Evolutionary conservation across 352 stramenopile species (phyloP).

Genomic region (Globisporangium megalacanthum): DNA sequence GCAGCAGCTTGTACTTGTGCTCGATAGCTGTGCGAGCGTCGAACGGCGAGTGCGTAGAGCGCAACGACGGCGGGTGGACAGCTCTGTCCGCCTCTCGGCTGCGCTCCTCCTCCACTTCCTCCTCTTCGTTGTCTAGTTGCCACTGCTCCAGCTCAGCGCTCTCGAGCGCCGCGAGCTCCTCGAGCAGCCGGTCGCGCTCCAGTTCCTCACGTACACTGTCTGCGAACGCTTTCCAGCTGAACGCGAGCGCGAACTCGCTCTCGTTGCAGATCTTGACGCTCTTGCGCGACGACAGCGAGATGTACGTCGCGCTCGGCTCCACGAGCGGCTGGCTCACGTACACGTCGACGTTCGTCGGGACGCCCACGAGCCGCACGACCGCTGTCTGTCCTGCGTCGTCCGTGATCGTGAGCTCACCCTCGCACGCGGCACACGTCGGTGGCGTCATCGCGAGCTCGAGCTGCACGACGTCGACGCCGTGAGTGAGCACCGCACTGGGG

Average conservation of each 20-base stretch:
- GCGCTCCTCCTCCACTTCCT: no score
- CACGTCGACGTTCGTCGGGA: slow-evolving; percentile 87
- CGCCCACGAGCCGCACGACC: slow-evolving; percentile 66
- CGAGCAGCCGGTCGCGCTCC: slow-evolving; percentile 77
- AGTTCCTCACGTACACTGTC: slow-evolving; percentile 63
- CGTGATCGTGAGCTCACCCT: slow-evolving; percentile 76
- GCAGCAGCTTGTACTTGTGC: slow-evolving; percentile 90
- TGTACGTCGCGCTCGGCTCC: slow-evolving; percentile 86
- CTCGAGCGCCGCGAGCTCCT: slow-evolving; percentile 84
- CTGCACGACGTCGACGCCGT: slow-evolving; percentile 56
- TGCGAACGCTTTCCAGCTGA: slow-evolving; percentile 90
- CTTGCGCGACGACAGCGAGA: slow-evolving; percentile 87
- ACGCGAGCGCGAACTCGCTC: slow-evolving; percentile 88
- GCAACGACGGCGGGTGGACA: slow-evolving; percentile 14
- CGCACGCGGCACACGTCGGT: slow-evolving; percentile 24
- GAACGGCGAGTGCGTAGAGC: slow-evolving; percentile 43
- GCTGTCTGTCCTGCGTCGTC: slow-evolving; percentile 76
- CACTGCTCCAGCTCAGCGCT: slow-evolving; percentile 40
- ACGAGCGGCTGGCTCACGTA: slow-evolving; percentile 84
- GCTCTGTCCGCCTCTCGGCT: slow-evolving; percentile 13
- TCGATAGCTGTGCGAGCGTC: slow-evolving; percentile 62
- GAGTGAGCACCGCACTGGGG: slow-evolving; percentile 50
- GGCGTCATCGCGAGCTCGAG: slow-evolving; percentile 67
- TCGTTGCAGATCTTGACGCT: slow-evolving; percentile 92
- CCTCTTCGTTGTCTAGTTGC: slow-evolving; percentile 23